These are phyloP conservation scores for Castanospermum australe DNA, from an alignment of 306 rosid genomes.

Conservation along the genomic window DNA sequence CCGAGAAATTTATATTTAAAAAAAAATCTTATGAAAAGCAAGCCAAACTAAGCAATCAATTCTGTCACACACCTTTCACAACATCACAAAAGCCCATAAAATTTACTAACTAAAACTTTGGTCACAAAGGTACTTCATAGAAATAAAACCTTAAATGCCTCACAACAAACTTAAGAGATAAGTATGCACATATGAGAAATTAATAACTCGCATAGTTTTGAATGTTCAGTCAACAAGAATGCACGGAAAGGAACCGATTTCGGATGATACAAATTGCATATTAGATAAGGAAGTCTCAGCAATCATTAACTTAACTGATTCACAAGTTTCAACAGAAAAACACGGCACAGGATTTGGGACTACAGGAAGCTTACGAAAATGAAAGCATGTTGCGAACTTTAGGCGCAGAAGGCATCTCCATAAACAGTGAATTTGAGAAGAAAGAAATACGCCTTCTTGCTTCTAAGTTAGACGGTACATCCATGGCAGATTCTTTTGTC, in stretches of 20 bases:
- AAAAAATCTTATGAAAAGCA: constrained; percentile 6
- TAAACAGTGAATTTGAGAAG: constrained; percentile 93
- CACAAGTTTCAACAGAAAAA: constrained; percentile 15
- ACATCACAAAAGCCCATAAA: neutral
- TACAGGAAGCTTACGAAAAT: constrained; percentile 75
- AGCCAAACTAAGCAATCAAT: constrained; percentile 8
- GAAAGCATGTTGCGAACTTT: constrained; percentile 99
- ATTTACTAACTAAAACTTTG: neutral
- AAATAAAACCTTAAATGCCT: neutral
- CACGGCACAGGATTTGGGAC: neutral
- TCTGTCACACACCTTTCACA: neutral
- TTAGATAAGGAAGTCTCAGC: neutral
- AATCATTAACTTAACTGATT: neutral
- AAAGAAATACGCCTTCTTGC: constrained; percentile 97
- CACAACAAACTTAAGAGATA: constrained; percentile 2
- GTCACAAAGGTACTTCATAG: neutral
- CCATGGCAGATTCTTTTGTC: constrained; percentile 99
- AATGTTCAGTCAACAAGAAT: neutral
- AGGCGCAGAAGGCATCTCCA: constrained; percentile 97
- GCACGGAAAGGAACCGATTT: neutral
- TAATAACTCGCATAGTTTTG: neutral
- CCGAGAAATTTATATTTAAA: neutral
- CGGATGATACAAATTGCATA: neutral
- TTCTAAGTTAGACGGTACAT: constrained; percentile 95
- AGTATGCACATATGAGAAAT: neutral